These are phyloP conservation scores for Apophysomyces elegans DNA, from an alignment of 371 early-diverging fungal species.

Conservation along the genomic window DNA sequence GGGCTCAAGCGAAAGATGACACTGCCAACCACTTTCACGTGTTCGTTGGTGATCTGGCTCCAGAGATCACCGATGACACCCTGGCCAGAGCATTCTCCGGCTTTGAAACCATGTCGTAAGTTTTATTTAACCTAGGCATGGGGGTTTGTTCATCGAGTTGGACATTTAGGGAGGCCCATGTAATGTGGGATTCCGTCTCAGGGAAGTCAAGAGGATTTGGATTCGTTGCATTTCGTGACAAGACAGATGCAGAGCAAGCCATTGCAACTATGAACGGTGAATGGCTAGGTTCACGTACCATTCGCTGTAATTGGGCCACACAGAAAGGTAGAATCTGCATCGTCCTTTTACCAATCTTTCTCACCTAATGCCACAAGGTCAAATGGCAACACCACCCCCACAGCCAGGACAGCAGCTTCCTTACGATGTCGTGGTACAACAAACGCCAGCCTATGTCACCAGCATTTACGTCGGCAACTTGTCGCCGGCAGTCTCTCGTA, in stretches of 20 bases:
- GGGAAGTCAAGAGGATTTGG: constrained; percentile 91
- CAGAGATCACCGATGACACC: constrained; percentile 82
- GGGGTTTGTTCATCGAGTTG: background rate
- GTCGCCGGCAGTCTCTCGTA: constrained; percentile 74
- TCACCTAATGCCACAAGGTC: constrained; percentile 24
- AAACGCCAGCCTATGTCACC: constrained; percentile 80
- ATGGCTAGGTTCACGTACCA: constrained; percentile 66
- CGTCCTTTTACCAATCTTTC: background rate
- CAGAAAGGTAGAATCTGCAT: constrained; percentile 58
- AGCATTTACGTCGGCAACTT: constrained; percentile 91
- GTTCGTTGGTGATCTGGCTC: constrained; percentile 86
- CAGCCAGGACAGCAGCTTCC: constrained; percentile 60
- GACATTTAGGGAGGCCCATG: constrained; percentile 75
- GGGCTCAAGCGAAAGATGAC: constrained; percentile 66
- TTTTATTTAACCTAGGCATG: constrained; percentile 12
- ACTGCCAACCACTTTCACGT: constrained; percentile 74
- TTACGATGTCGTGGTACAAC: constrained; percentile 73
- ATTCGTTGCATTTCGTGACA: constrained; percentile 85
- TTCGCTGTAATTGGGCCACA: constrained; percentile 87
- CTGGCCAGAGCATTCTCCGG: constrained; percentile 74
- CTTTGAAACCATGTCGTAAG: constrained; percentile 80
- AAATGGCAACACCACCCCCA: constrained; percentile 57
- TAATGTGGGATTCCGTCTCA: constrained; percentile 87
- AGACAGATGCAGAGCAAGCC: constrained; percentile 83
- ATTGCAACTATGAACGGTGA: constrained; percentile 83